phyloP scores from a whole-genome alignment of 352 stramenopile genomes.

The Pythium monospermum region DNA sequence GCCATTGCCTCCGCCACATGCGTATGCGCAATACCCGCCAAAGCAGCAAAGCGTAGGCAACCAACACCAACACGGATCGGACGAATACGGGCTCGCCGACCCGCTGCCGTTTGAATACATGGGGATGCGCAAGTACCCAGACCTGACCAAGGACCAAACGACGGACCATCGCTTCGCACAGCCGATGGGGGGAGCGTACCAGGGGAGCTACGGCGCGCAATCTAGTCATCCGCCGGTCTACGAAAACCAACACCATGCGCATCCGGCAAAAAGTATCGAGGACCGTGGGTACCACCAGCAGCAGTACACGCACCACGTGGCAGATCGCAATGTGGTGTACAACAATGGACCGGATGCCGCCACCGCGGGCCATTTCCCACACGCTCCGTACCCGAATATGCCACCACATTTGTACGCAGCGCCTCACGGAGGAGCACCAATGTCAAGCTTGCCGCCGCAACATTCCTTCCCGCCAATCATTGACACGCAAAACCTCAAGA shows the following conservation, averaged over 20 bases:
- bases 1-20: constrained; percentile 21
- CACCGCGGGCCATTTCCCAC: constrained; percentile 11
- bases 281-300: constrained; percentile 18
- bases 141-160: constrained; percentile 16
- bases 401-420: constrained; percentile 14
- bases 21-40: constrained; percentile 23
- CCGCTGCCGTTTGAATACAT: constrained; percentile 79
- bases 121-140: constrained; percentile 35
- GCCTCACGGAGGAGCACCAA: constrained; percentile 15
- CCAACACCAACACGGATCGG: constrained; percentile 15
- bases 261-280: constrained; percentile 23
- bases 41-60: constrained; percentile 4
- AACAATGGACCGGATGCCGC: background rate
- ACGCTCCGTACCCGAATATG: constrained; percentile 6
- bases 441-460: constrained; percentile 10
- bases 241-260: constrained; percentile 22
- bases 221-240: constrained; percentile 23
- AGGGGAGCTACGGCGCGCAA: constrained; percentile 13
- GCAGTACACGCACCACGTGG: constrained; percentile 1
- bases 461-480: constrained; percentile 61
- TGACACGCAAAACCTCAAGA: constrained; percentile 34
- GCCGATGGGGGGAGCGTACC: constrained; percentile 2
- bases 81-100: constrained; percentile 67
- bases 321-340: background rate
- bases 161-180: constrained; percentile 17